These are phyloP conservation scores for Serendipita sp. DNA, from an alignment of 768 basidiomycete genomes.

Conservation along the genomic window DNA sequence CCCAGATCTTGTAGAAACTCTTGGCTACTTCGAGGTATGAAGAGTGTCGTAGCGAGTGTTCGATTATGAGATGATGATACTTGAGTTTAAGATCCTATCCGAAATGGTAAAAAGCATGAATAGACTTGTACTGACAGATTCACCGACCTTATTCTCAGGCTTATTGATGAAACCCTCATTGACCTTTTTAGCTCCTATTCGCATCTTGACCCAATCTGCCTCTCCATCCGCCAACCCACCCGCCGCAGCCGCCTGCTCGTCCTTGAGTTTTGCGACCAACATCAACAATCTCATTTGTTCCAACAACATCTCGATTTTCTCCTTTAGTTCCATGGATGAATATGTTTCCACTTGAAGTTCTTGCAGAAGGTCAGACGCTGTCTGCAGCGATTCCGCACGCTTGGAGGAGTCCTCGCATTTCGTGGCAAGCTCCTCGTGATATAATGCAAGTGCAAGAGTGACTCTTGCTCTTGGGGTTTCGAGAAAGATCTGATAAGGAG, in stretches of 20 bases:
- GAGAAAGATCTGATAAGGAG: slow-evolving; percentile 63
- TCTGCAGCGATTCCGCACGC: slow-evolving; percentile 47
- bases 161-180: slow-evolving; percentile 87
- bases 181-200: slow-evolving; percentile 84
- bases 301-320: slow-evolving; percentile 96
- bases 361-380: slow-evolving; percentile 79
- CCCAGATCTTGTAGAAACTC: slow-evolving; percentile 93
- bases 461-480: slow-evolving; percentile 94
- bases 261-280: slow-evolving; percentile 60
- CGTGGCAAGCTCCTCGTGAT: slow-evolving; percentile 60
- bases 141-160: slow-evolving; percentile 55
- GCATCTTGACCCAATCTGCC: slow-evolving; percentile 83
- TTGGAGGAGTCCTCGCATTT: slow-evolving; percentile 30
- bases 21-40: slow-evolving; percentile 89
- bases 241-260: slow-evolving; percentile 42
- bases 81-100: slow-evolving; percentile 87
- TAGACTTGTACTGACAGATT: slow-evolving; percentile 21
- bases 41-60: slow-evolving; percentile 71
- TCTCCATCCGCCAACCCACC: slow-evolving; percentile 55
- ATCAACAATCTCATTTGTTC: slow-evolving; percentile 93
- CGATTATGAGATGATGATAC: slow-evolving; percentile 93
- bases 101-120: slow-evolving; percentile 6
- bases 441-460: slow-evolving; percentile 68
- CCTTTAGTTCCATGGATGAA: slow-evolving; percentile 92
- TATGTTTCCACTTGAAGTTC: slow-evolving; percentile 99